A percentile compares a stretch with the other conserved stretches of the same genome.
These are phyloP conservation scores for Coccomyxa sp. DNA, from an alignment of 139 green algal genomes.

Conservation along the genomic window DNA sequence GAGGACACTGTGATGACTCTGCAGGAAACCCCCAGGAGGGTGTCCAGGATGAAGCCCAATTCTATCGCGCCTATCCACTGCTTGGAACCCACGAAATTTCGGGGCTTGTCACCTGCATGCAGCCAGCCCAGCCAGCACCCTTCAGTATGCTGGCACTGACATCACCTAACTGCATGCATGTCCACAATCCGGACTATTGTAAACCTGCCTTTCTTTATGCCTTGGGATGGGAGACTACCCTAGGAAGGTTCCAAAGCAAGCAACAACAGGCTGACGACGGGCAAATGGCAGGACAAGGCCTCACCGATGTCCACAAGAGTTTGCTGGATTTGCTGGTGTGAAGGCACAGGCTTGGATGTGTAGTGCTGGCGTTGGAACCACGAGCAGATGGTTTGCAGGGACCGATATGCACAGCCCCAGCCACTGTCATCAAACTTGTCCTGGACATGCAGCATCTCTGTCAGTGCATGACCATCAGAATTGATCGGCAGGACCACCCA, in stretches of 20 bases:
- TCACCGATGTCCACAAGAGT: slow-evolving; percentile 70
- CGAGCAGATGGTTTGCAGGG: slow-evolving; percentile 88
- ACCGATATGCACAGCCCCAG: slow-evolving; percentile 97
- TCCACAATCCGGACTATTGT: too few relatives aligned
- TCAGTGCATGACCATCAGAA: not conserved
- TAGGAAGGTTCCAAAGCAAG: too few relatives aligned
- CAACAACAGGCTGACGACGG: too few relatives aligned
- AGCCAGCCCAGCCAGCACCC: not conserved
- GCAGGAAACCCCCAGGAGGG: slow-evolving; percentile 64
- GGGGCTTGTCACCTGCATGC: slow-evolving; percentile 68
- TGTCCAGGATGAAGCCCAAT: slow-evolving; percentile 84
- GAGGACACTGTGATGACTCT: slow-evolving; percentile 64
- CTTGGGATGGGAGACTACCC: too few relatives aligned
- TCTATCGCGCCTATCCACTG: slow-evolving; percentile 97
- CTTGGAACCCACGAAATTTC: slow-evolving; percentile 72
- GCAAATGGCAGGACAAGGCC: not conserved
- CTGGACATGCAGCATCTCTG: slow-evolving; percentile 36
- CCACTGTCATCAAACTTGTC: slow-evolving; percentile 86
- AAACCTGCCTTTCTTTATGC: too few relatives aligned
- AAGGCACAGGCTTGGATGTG: slow-evolving; percentile 59
- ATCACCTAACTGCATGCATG: not conserved
- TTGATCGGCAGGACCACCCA: not conserved
- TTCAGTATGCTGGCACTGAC: not conserved
- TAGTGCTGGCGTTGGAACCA: slow-evolving; percentile 88
- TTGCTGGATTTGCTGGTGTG: slow-evolving; percentile 79